Base-by-base conservation (phyloP, 2,329 filamentous ascomycete genomes). In the Colletotrichum echinochloae region DNA sequence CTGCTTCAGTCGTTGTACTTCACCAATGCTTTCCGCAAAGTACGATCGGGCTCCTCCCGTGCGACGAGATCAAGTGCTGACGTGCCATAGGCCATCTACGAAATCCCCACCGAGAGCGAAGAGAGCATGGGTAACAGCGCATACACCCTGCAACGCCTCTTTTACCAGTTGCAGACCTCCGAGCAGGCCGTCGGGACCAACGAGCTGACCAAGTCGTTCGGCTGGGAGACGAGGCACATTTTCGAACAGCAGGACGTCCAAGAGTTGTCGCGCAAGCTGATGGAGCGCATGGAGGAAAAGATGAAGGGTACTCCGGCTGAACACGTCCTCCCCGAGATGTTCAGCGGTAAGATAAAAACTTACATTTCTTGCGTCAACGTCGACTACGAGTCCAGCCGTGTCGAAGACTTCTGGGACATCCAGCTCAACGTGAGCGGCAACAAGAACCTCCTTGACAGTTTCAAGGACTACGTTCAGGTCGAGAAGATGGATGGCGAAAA, bases 171-270 rank as follows among this genome's bases (percentile, higher is more conserved):
- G 26, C 96, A 99, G 80, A 97, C 94, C 16, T 95, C 92, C 48
- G 90, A 91, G 61, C 84, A 86, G 44, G 94, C 97, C 0, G 95
- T 99, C 2, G 89, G 93, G 48, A 99, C 96, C 1, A 94, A 92
- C 61, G 96, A 99, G 78, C 88, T 99, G 48, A 99, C 96, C 8
- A 93, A 94, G 74, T 98, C 96, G 0, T 99, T 99, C 79, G 96
- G 96, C 30, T 99, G 96, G 96, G 95, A 99, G 77, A 97, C 95
- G 2, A 90, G 94, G 74, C 95, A 99, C 78, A 97, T 98, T 63
- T 99, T 99, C 76, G 95, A 98, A 82, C 96, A 99, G 79, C 96
- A 99, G 81, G 96, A 99, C 81, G 96, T 99, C 11, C 96, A 99
- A 80, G 96, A 99, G 80, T 85, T 99, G 41, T 98, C 95, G 41